Evolutionary conservation across 1,284 basidiomycete species (phyloP).

Genomic region (Trichosporon ovoides): DNA sequence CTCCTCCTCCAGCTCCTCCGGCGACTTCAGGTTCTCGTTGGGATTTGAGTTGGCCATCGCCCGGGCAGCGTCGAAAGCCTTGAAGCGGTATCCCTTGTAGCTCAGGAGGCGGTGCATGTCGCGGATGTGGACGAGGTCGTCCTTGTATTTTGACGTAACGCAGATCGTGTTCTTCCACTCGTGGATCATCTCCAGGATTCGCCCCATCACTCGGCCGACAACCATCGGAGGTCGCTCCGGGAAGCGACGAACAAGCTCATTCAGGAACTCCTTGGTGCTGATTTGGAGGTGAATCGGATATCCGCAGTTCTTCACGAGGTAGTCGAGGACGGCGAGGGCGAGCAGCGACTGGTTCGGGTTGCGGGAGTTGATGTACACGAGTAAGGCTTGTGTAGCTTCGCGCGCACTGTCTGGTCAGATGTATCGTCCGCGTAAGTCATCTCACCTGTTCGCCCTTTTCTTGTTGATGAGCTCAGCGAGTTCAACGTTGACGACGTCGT

Average conservation of each 20-base stretch:
- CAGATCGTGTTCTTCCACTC: slow-evolving; percentile 96
- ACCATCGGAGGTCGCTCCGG: slow-evolving; percentile 95
- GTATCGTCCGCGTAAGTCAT: not conserved
- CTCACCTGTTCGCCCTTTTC: slow-evolving; percentile 95
- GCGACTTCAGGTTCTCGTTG: slow-evolving; percentile 42
- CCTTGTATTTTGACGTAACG: slow-evolving; percentile 81
- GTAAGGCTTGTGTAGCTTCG: slow-evolving; percentile 53
- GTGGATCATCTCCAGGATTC: slow-evolving; percentile 84
- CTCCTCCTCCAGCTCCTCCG: slow-evolving; percentile 83
- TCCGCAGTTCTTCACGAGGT: slow-evolving; percentile 89
- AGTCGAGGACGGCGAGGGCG: slow-evolving; percentile 66
- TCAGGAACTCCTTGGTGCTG: slow-evolving; percentile 97
- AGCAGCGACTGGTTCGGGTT: slow-evolving; percentile 44
- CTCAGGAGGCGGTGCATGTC: slow-evolving; percentile 95
- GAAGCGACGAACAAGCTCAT: slow-evolving; percentile 95
- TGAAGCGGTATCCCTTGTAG: slow-evolving; percentile 93
- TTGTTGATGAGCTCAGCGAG: slow-evolving; percentile 87
- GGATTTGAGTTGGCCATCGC: slow-evolving; percentile 51
- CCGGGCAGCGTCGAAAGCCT: slow-evolving; percentile 57
- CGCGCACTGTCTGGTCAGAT: slow-evolving; percentile 25
- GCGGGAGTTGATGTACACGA: slow-evolving; percentile 44
- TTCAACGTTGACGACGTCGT: slow-evolving; percentile 87
- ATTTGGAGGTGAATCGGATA: slow-evolving; percentile 97
- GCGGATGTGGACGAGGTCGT: slow-evolving; percentile 92
- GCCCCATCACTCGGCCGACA: slow-evolving; percentile 87